These are phyloP conservation scores for Millerago galiae DNA, from an alignment of 805 yeast species.

Conservation along the genomic window DNA sequence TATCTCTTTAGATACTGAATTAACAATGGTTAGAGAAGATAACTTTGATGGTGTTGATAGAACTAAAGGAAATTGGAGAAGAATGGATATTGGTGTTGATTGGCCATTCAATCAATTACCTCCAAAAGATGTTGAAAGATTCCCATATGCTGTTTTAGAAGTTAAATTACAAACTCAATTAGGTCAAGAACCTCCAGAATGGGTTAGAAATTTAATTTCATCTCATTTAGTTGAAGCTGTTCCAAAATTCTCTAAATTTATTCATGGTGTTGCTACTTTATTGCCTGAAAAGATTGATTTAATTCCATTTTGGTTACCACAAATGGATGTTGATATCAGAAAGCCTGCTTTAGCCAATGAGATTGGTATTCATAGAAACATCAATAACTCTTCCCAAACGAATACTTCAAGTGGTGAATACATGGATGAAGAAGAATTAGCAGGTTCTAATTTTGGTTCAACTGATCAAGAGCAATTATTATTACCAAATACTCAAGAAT, in stretches of 20 bases:
- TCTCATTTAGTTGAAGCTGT: conserved; percentile 97
- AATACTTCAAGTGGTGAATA: conserved; percentile 45
- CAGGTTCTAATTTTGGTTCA: conserved; percentile 41
- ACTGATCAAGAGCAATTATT: conserved; percentile 6
- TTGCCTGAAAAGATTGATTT: conserved; percentile 76
- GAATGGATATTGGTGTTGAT: conserved; percentile 97
- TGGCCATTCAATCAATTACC: conserved; percentile 88
- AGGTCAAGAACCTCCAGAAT: conserved; percentile 98
- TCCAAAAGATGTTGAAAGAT: conserved; percentile 80
- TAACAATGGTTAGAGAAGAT: conserved; percentile 97
- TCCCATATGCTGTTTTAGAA: conserved; percentile 96
- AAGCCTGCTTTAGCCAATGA: conserved; percentile 55
- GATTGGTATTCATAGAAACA: conserved; percentile 24
- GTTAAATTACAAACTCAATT: conserved; percentile 95
- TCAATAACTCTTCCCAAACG: conserved; percentile 18
- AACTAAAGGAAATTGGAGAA: conserved; percentile 92
- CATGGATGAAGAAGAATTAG: conserved; percentile 64
- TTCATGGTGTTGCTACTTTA: conserved; percentile 93
- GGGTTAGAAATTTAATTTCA: conserved; percentile 90
- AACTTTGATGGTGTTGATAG: conserved; percentile 90
- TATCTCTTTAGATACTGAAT: conserved; percentile 94
- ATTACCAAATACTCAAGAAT: conserved; percentile 6
- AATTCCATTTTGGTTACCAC: conserved; percentile 97
- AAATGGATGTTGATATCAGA: conserved; percentile 91
- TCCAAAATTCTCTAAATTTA: conserved; percentile 95